Evolutionary conservation across 2,329 filamentous ascomycete genomes (phyloP), one percentile per base, ranked within the genome.

Genomic region (Penicillium decumbens): DNA sequence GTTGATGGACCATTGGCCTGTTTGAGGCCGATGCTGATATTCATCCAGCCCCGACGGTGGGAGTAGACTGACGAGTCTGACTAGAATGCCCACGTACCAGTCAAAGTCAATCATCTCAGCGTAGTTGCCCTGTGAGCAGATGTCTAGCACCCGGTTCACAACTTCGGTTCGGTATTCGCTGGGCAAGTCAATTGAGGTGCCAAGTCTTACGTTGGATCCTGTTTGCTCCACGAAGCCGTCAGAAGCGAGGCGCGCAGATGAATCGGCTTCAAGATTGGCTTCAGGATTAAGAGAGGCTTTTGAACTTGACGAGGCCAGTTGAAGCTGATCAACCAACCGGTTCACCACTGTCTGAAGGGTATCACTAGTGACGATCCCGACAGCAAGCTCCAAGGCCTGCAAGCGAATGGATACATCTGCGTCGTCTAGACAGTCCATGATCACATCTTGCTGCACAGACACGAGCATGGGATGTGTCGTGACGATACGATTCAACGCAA

Each of bases 401-500:
- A 95, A 85, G 53, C 93, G 86, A 64, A 98, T 98, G 4, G 91
- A 95, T 52, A 98, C 93, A 63, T 98, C 93, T 0, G 88, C 79
- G 67, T 95, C 95, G 67, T 97, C 93, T 61, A 98, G 89, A 66
- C 93, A 98, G 63, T 95, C 87, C 67, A 98, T 78, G 55, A 98
- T 96, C 41, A 97, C 92, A 70, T 97, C 92, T 68, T 95, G 89
- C 66, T 98, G 93, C 66, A 92, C 81, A 4, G 89, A 85, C 25
- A 98, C 93, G 28, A 98, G 80, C 65, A 85, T 84, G 2, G 92
- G 87, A 66, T 98, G 91, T 0, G 91, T 93, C 18, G 81, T 71
- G 27, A 95, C 92, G 60, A 98, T 95, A 66, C 91, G 92, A 67
- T 95, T 95, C 72, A 98, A 95, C 1, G 93, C 92, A 53, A 98